These are phyloP conservation scores for Senecio squalidus DNA, from an alignment of 140 eudicot species.

Conservation along the genomic window DNA sequence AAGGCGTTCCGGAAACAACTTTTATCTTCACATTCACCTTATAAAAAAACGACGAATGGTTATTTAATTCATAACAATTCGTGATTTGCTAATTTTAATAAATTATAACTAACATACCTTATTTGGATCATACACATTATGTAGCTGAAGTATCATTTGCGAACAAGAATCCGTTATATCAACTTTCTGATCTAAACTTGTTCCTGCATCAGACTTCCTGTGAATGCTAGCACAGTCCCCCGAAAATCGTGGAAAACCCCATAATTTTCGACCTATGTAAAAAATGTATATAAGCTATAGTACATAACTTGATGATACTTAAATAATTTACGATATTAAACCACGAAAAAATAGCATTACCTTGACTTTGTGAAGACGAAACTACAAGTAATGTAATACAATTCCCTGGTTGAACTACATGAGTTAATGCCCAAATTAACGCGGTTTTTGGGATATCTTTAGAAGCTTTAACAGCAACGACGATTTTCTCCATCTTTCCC, in stretches of 20 bases:
- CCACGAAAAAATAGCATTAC: constrained; percentile 27
- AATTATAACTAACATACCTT: constrained; percentile 38
- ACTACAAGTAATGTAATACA: constrained; percentile 84
- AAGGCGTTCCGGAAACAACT: constrained; percentile 53
- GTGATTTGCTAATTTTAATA: not conserved
- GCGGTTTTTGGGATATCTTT: constrained; percentile 83
- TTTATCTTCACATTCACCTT: constrained; percentile 90
- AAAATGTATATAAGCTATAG: not conserved
- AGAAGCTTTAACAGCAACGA: constrained; percentile 93
- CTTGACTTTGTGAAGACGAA: constrained; percentile 55
- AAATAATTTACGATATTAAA: not conserved
- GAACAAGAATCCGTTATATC: constrained; percentile 82
- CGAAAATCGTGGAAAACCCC: constrained; percentile 93
- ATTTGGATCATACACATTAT: constrained; percentile 82
- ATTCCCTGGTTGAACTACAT: constrained; percentile 92
- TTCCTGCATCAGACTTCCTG: constrained; percentile 41
- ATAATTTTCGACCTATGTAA: constrained; percentile 56
- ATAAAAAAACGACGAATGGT: not conserved
- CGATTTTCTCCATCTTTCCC: constrained; percentile 63
- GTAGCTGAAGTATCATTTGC: constrained; percentile 94
- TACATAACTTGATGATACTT: not conserved
- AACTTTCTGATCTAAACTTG: constrained; percentile 24
- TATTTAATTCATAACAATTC: not conserved
- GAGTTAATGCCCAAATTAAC: constrained; percentile 91
- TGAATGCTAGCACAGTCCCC: constrained; percentile 94